Base-by-base conservation (phyloP, 805 yeast genomes). In the Nakazawaea laoshanensis region DNA sequence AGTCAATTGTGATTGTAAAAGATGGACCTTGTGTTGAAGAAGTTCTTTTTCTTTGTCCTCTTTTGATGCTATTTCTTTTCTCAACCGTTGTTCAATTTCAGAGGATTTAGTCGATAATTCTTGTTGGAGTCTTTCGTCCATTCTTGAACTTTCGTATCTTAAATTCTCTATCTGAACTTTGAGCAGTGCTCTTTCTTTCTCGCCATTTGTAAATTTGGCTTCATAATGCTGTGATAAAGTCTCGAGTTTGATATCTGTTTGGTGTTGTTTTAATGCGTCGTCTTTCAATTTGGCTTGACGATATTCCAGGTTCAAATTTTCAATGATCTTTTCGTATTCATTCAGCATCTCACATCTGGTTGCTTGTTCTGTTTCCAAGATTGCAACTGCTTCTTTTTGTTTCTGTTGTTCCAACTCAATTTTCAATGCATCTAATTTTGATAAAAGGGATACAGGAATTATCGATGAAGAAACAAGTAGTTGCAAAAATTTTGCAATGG, bases 161-260 rank as follows among this genome's bases (percentile, higher is more conserved):
- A 24, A 15, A 8, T 24, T 34, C 17, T 34, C 37, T 22, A 34
- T n/a, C 17, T 29, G 19, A 6, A 34, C 7, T 23, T 29, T 34
- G 14, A 34, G 21, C 7, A 12, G 32, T 3, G 44, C 42, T 19
- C 41, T 44, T 23, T 49, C 44, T 8, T 21, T 27, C 37, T 50
- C 48, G 53, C 45, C 38, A 4, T 42, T 45, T 10, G 44, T 39
- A 3, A 61, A 31, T 30, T 48, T 53, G 4, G 44, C 42, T 21
- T 56, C 61, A 29, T 57, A 59, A 23, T 52, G 54, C n/a, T 39
- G 40, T 0, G 61, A 51, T 10, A 59, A 38, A 15, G 47, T 50
- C 29, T 43, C 50, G 35, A 50, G 42, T 39, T 48, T 64, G 27
- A 33, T 43, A 43, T 49, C 65, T 24, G 46, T 49, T 36, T 38